Base-by-base conservation (phyloP, 148 eudicot species). In the Gaultheria prostrata region DNA sequence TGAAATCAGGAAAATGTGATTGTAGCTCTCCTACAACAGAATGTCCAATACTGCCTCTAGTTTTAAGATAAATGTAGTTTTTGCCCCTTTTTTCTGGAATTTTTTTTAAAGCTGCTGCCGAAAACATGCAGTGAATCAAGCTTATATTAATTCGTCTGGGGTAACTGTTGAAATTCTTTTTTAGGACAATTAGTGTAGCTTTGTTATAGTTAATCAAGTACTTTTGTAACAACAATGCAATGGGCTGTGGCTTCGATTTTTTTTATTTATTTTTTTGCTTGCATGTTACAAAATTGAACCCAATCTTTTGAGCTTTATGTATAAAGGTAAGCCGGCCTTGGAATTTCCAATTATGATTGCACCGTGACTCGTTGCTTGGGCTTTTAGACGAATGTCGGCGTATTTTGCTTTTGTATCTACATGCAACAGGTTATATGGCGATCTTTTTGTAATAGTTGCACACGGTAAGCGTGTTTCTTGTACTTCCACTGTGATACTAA, bases 11-110 rank as follows among this genome's bases (percentile, higher is more conserved):
- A 83, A 76, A 82, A 83, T 88, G 78, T 85, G 90, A 84, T 88
- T 85, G 89, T 85, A 86, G 93, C 89, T 91, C 89, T 88, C 90
- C 88, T 87, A 83, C 84, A 84, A 85, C 79, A 59, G 53, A 67
- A 83, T 71, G 32, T 77, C 84, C 82, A 71, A 56, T 83, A 80
- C 82, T 84, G 85, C 84, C 86, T 59, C 82, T 82, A 87, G 89
- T 83, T 85, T 75, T 78, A 83, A 78, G 85, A 74, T 85, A 39
- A 85, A 87, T 86, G 88, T 85, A 88, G 88, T 71, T 86, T 69
- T 80, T 73, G 78, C 74, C 83, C 24, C 11, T 6, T 71, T 71
- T 17, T 71, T 71, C 76, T 71, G 21, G n/a, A 15, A 32, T 10
- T 17, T 71, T 71, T 73, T 85, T 74, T 76, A 80, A 80, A 80